Evolutionary conservation across 352 stramenopile species (phyloP), one percentile per base, ranked within the genome.

Genomic region (Peronosclerospora sorghi): DNA sequence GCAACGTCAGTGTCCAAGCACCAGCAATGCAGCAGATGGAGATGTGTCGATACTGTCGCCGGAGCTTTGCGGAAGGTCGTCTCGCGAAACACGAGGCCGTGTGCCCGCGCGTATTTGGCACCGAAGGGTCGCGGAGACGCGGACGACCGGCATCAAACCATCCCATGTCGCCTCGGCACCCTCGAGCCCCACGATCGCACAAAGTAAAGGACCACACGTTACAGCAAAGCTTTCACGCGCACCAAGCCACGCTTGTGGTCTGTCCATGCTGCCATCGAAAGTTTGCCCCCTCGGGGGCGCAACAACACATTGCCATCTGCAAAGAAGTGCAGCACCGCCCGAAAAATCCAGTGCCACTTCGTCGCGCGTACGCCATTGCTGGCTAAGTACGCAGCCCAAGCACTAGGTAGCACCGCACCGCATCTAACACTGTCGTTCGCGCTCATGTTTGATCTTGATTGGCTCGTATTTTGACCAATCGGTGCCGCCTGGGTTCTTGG

Each of bases 281-380:
- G 41, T 92, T 92, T 39, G 80, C 80, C 2, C 80, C 80, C 4
- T 86, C 75, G 0, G 80, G 80, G 6, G 80, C 73, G 3, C 73
- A 92, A 46, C 67, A 92, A 45, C 80, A 92, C 48, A 92, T 92
- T 40, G 72, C 68, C 1, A 92, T 92, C 38, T 92, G 80, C 65
- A 83, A 83, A 51, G 67, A 61, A 4, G 80, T 92, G 0, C 73
- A 88, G 48, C 82, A 92, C 35, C 73, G 77, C 2, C 80, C 80
- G 1, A 80, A 77, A 43, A 89, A 89, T 37, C 56, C 71, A 1
- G 65, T 85, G 1, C 57, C 67, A n/a, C 41, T 80, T n/a, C 56
- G 85, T 4, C 73, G 67, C 8, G 71, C 83, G 52, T 89, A 68
- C 49, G 75, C 77, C 9, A 59, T 82, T 9, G 79, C 76, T 2